phyloP scores from a whole-genome alignment of 2,329 filamentous ascomycete species.

The Didymella lethalis region DNA sequence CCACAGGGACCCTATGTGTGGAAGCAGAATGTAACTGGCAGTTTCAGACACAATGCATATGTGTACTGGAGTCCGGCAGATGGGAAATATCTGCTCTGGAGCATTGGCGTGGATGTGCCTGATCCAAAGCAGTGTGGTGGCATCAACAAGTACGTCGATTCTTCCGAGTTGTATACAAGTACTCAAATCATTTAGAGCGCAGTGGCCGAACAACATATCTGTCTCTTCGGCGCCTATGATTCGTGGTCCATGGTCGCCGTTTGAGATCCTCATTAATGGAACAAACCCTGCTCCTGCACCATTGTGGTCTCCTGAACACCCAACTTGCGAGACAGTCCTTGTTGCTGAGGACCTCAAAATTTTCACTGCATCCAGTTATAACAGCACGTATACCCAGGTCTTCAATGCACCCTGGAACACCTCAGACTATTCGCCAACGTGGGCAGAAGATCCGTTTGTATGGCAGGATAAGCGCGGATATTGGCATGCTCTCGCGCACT shows the following conservation, averaged over 20 bases:
- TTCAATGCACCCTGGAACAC: constrained; percentile 32
- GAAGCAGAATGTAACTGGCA: constrained; percentile 51
- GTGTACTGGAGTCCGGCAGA: constrained; percentile 57
- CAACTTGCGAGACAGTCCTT: constrained; percentile 43
- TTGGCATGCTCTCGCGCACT: constrained; percentile 49
- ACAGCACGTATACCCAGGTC: constrained; percentile 37
- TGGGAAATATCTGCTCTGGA: constrained; percentile 56
- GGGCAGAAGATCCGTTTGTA: constrained; percentile 48
- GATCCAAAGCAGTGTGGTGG: constrained; percentile 27
- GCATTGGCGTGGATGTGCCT: constrained; percentile 53
- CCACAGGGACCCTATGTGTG: constrained; percentile 57
- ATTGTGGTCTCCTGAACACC: constrained; percentile 41
- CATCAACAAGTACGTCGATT: constrained; percentile 14
- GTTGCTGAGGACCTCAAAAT: constrained; percentile 51
- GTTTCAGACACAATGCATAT: constrained; percentile 59
- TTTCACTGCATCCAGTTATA: constrained; percentile 41
- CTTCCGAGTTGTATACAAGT: background rate
- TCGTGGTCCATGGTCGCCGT: constrained; percentile 26
- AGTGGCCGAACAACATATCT: constrained; percentile 33
- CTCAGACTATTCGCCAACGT: constrained; percentile 27
- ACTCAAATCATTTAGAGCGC: constrained; percentile 5
- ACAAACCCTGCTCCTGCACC: constrained; percentile 57
- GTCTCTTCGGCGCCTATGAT: constrained; percentile 25
- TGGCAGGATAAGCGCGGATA: constrained; percentile 50
- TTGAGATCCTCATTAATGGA: constrained; percentile 32